Base-by-base conservation (phyloP, 148 eudicot genomes). In the Amaranthus palmeri region DNA sequence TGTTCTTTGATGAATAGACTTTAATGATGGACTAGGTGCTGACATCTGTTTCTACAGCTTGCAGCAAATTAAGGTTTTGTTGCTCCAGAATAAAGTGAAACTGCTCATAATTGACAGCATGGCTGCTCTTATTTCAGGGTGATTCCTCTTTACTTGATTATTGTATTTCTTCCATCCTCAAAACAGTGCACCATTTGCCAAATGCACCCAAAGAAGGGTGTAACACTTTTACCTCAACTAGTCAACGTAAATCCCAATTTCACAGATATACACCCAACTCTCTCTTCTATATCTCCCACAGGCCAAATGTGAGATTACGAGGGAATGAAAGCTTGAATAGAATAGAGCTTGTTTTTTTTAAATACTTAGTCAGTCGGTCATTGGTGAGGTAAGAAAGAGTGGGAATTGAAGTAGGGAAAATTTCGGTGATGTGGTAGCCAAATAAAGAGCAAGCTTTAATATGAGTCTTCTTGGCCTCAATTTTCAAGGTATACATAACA, bases 81-180 rank as follows among this genome's bases (percentile, higher is more conserved):
- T 92, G 67, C 81, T 90, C 63, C 87, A 88, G 79, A 79, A 81
- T 64, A 77, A 88, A 73, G 93, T 90, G 82, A 92, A 88, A 83
- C 74, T 90, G 86, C 85, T 92, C 54, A 73, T 92, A 74, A 86
- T 92, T 73, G 96, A 92, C 72, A 90, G 97, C 90, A 86, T 92
- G 90, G 84, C 96, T 36, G 88, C 90, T 79, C 88, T 92, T 81
- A 72, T 81, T 71, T 81, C 91, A 9, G 88, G 92, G 93, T 90
- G 59, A 82, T 76, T 83, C 41, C 50, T 69, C 57, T 70, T 54
- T 57, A 55, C 73, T 36, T 72, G 10, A 9, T 60, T 41, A 44
- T 25, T 15, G n/a, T 54, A 66, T 18, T 14, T 66, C 44, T 77
- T 1, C 25, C 10, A 42, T 40, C 43, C 36, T 49, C 14, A 25